Evolutionary conservation across 495 filamentous ascomycete genomes (phyloP), one percentile per base, ranked within the genome.

Genomic region (Rusavskia elegans): DNA sequence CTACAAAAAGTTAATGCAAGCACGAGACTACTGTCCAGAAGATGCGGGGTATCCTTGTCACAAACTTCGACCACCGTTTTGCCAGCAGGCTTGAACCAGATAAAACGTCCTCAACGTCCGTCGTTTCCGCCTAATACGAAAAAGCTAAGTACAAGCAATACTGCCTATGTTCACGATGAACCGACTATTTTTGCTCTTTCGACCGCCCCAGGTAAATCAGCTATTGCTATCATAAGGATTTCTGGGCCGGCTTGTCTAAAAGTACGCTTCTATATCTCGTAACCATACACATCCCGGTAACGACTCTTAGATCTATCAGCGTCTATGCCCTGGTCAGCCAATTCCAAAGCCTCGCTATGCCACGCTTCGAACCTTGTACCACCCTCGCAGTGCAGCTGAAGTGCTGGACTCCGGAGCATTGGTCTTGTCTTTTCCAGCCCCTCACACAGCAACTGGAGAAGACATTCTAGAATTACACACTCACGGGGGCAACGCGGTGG

Each of bases 381-480:
- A 83, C 49, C 89, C 88, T 0, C 52, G 61, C 3, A 50, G 53
- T 19, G 59, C 55, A 10, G 57, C 59, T 3, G 64, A 70, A 51
- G 64, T 95, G 13, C 78, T 98, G 9, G 92, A 98, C 62, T 75
- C 90, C 4, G 76, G 77, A 38, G 84, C 93, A 3, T 63, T 98
- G 1, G 77, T 95, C 19, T 75, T 98, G n/a, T 87, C 83, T 66
- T 95, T 97, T 60, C 85, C 89, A 0, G 73, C 70, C 1, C 90
- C 93, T 0, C 75, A 79, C 45, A 92, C 89, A 0, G 86, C 84
- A 21, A 98, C 92, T 0, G 92, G 92, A 19, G 89, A 97, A 64
- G 87, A 95, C 58, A 74, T 96, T 1, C 75, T 98, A 19, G 92
- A 98, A 62, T 68, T 98, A 2, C 92, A 98, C 59, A 75, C 96